phyloP scores from a whole-genome alignment of 345 rosid species.

The Boechera divaricarpa region DNA sequence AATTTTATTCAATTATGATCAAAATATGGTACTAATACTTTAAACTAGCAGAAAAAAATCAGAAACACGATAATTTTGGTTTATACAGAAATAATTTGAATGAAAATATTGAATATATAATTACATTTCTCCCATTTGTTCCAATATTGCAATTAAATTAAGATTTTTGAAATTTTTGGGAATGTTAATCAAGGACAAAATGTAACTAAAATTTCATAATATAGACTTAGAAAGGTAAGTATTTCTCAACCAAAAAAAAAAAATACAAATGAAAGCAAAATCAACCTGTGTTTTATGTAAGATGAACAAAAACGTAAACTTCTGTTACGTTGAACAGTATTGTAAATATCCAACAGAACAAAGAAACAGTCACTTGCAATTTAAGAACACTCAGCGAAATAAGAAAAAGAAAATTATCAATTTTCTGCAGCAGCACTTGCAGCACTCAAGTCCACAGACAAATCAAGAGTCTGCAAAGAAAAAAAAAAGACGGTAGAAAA shows the following conservation, averaged over 20 bases:
- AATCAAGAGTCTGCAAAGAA: conserved; percentile 61
- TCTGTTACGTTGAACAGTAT: conserved; percentile 22
- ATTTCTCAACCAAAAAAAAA: not conserved
- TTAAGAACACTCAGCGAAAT: conserved; percentile 8
- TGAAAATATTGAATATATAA: not conserved
- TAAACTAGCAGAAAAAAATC: not conserved
- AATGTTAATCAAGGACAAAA: not conserved
- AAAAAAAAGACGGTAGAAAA: not conserved
- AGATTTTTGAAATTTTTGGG: not conserved
- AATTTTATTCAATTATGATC: not conserved
- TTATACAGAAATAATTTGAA: not conserved
- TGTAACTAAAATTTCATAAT: conserved; percentile 10
- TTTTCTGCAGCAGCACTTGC: conserved; percentile 65
- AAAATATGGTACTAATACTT: not conserved
- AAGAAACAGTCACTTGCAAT: conserved; percentile 18
- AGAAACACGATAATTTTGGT: not conserved
- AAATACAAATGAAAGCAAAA: conserved; percentile 27
- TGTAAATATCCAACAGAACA: conserved; percentile 19
- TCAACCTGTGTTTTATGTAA: conserved; percentile 7
- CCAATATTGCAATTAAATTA: not conserved
- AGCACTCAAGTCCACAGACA: conserved; percentile 83
- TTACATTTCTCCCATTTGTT: not conserved
- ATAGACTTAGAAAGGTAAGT: not conserved
- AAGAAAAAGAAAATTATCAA: conserved; percentile 11
- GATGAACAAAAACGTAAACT: conserved; percentile 9